Evolutionary conservation across 139 green algal species (phyloP), one percentile per base, ranked within the genome.

Genomic region (Chlamydomonas sphaeroides): DNA sequence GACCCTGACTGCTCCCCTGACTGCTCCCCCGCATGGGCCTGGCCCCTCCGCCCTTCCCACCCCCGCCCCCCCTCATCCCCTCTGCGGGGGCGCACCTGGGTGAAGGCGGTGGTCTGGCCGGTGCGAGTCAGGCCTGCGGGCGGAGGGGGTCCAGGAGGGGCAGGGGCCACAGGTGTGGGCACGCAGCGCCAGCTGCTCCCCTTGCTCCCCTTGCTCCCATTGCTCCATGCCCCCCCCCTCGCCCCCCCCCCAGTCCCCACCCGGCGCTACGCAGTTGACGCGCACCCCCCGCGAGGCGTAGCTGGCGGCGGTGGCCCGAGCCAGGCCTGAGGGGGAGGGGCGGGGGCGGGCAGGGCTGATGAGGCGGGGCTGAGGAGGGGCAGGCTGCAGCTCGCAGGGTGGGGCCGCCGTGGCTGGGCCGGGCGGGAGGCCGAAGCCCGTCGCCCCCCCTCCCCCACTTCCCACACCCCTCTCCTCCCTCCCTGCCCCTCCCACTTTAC

Each of bases 211-310:
- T n/a, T n/a, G n/a, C n/a, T n/a, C n/a, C n/a, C n/a, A n/a, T n/a
- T n/a, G n/a, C n/a, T n/a, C n/a, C n/a, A n/a, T n/a, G n/a, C n/a
- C n/a, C n/a, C n/a, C n/a, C n/a, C n/a, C n/a, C n/a, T n/a, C n/a
- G n/a, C n/a, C n/a, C n/a, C n/a, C n/a, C n/a, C n/a, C n/a, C n/a
- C n/a, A n/a, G n/a, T n/a, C n/a, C n/a, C n/a, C n/a, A n/a, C n/a
- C n/a, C 4, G 93, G 93, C 0, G 93, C 90, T 35, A 94, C 90
- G n/a, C 84, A 90, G 84, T 96, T 96, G 68, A 96, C 68, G 0
- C 93, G 84, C 59, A 96, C 89, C 78, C 91, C 89, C 53, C 89
- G 88, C 1, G 79, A 41, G 7, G 88, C 89, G 75, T 96, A 96
- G 3, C 87, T 94, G n/a, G 86, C 85, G 3, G 93, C 91, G 3